phyloP scores from a whole-genome alignment of 2,329 filamentous ascomycete genomes.

The Lasiodiplodia citricola region DNA sequence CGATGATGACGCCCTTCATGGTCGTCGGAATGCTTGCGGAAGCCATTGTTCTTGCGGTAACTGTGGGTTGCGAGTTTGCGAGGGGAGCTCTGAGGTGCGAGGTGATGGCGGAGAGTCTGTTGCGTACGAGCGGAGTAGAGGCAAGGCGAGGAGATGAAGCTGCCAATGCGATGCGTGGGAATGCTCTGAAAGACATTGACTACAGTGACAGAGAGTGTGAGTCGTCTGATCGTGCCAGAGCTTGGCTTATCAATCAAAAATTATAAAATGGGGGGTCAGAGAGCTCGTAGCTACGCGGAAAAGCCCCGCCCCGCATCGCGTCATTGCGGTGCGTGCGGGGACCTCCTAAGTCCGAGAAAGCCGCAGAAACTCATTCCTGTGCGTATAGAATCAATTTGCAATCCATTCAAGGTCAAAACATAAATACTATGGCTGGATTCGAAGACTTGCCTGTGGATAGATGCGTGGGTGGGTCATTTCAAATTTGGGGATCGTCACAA shows the following conservation, averaged over 20 bases:
- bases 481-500: not conserved
- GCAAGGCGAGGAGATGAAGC: not conserved
- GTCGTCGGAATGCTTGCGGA: conserved; percentile 62
- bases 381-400: not conserved
- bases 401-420: not conserved
- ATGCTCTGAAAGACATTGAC: conserved; percentile 4
- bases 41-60: conserved; percentile 42
- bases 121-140: not conserved
- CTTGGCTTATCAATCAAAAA: conserved; percentile 9
- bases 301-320: conserved; percentile 16
- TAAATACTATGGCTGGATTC: no score
- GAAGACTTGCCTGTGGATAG: no score
- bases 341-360: conserved; percentile 7
- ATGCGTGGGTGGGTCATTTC: not conserved
- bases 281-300: conserved; percentile 15
- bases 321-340: conserved; percentile 21
- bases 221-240: not conserved
- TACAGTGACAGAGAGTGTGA: not conserved
- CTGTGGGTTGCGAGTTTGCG: not conserved
- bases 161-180: conserved; percentile 15
- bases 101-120: conserved; percentile 9
- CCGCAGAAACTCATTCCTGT: not conserved
- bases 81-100: conserved; percentile 11
- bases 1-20: conserved; percentile 76
- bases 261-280: not conserved